These are phyloP conservation scores for Melanomma pulvis-pyrius DNA, from an alignment of 495 filamentous ascomycete genomes.

Conservation along the genomic window DNA sequence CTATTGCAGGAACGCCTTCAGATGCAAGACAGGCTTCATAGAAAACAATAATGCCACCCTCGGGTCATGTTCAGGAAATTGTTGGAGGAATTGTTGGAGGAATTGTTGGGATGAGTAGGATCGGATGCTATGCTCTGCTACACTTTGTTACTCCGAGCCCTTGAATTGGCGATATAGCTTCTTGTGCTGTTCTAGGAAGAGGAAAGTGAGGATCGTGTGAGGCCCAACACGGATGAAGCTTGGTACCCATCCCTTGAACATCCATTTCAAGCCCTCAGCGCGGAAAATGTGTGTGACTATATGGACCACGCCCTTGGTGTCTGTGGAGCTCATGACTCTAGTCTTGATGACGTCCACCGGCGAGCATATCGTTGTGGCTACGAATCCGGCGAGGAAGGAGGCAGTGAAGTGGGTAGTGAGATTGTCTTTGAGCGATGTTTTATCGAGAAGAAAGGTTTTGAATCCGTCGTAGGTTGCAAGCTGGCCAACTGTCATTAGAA, in stretches of 20 bases:
- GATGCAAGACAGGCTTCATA: not conserved
- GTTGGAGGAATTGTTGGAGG: too few relatives aligned
- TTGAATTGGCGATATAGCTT: slow-evolving; percentile 56
- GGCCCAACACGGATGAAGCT: slow-evolving; percentile 90
- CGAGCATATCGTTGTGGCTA: slow-evolving; percentile 91
- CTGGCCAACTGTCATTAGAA: slow-evolving; percentile 92
- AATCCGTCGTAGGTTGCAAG: slow-evolving; percentile 90
- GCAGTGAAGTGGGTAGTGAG: slow-evolving; percentile 85
- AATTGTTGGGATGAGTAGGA: too few relatives aligned
- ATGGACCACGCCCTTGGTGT: slow-evolving; percentile 48
- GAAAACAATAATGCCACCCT: not conserved
- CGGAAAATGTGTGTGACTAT: slow-evolving; percentile 63
- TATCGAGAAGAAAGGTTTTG: slow-evolving; percentile 72
- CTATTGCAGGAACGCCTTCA: not conserved
- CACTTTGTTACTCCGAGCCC: slow-evolving; percentile 25
- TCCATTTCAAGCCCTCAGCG: slow-evolving; percentile 82
- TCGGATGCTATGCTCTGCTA: too few relatives aligned
- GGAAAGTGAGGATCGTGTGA: slow-evolving; percentile 92
- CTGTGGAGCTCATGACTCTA: slow-evolving; percentile 78
- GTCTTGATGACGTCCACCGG: slow-evolving; percentile 99
- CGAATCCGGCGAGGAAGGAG: slow-evolving; percentile 83
- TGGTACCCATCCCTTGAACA: slow-evolving; percentile 97
- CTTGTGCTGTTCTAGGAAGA: slow-evolving; percentile 93
- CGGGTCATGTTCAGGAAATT: not conserved
- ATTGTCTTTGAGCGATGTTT: slow-evolving; percentile 72